These are phyloP conservation scores for Pilobolus umbonatus DNA, from an alignment of 192 early-diverging fungal species.

Conservation along the genomic window DNA sequence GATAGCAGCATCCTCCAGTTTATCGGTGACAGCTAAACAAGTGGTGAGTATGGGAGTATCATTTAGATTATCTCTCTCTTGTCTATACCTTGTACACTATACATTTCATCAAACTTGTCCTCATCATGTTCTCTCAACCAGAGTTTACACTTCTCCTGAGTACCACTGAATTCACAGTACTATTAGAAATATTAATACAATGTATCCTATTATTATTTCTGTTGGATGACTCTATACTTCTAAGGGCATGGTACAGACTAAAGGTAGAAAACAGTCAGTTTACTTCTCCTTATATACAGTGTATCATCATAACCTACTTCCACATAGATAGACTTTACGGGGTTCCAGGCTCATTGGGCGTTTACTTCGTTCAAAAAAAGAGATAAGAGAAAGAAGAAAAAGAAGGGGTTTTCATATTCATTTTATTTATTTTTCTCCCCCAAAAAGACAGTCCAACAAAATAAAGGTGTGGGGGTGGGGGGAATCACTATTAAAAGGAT, in stretches of 20 bases:
- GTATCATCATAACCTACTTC: conserved; percentile 24
- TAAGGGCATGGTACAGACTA: conserved; percentile 42
- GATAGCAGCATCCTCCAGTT: conserved; percentile 17
- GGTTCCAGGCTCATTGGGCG: conserved; percentile 18
- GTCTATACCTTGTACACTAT: conserved; percentile 32
- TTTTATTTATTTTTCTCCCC: too few species aligned
- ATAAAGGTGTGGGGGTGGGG: too few species aligned
- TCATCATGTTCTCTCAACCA: conserved; percentile 66
- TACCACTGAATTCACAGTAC: conserved; percentile 92
- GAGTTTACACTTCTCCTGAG: conserved; percentile 73
- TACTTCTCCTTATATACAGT: background rate
- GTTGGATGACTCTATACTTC: conserved; percentile 34
- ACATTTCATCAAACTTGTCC: conserved; percentile 54
- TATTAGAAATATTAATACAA: conserved; percentile 24
- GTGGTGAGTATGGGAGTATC: conserved; percentile 9
- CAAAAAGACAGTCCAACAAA: too few species aligned
- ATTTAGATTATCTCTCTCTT: background rate
- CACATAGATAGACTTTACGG: conserved; percentile 39
- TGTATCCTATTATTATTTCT: background rate
- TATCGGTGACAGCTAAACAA: conserved; percentile 16
- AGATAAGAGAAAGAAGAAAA: background rate
- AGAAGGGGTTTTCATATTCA: background rate
- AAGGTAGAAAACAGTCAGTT: background rate
- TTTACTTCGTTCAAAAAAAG: background rate
- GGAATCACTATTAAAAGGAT: too few species aligned